Percentiles rank a stretch among this genome's conserved stretches.
phyloP scores from a whole-genome alignment of 2,329 filamentous ascomycete species.

The Calcarisporium arbuscula region DNA sequence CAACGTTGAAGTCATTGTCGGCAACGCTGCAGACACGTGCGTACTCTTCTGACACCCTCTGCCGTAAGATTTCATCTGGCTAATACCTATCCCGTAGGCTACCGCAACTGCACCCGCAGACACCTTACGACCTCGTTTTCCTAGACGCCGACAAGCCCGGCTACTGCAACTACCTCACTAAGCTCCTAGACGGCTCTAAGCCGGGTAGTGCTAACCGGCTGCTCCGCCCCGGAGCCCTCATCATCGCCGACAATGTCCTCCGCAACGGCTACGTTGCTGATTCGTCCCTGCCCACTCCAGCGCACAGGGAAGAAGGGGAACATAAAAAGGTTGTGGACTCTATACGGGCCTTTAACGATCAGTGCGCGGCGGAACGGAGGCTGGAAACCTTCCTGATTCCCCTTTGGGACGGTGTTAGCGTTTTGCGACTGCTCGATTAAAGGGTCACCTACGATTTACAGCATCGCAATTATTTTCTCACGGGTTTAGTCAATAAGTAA shows the following conservation, averaged over 20 bases:
- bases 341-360: constrained; percentile 28
- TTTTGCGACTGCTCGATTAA: constrained; percentile 33
- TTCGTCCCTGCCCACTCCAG: constrained; percentile 5
- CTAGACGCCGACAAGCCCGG: constrained; percentile 48
- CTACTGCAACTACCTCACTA: constrained; percentile 41
- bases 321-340: constrained; percentile 17
- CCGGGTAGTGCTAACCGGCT: constrained; percentile 32
- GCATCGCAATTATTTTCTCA: too few species aligned
- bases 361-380: constrained; percentile 23
- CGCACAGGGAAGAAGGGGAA: constrained; percentile 4
- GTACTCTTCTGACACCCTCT: constrained; percentile 12
- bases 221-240: constrained; percentile 41
- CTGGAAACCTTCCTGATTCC: constrained; percentile 35
- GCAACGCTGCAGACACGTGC: constrained; percentile 41
- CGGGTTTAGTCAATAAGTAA: too few species aligned
- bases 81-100: constrained; percentile 18
- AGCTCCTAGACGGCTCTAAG: constrained; percentile 37
- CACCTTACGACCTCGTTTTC: constrained; percentile 48
- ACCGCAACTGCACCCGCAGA: constrained; percentile 20
- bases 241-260: constrained; percentile 50
- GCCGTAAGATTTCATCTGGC: not conserved
- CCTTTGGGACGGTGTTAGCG: constrained; percentile 36
- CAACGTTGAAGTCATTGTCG: constrained; percentile 41
- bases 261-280: constrained; percentile 41
- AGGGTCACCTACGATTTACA: too few species aligned